Percentiles rank a stretch among this genome's conserved stretches.
Evolutionary conservation across 305 asterid genomes (phyloP).

Genomic region (Plantago coronopus): DNA sequence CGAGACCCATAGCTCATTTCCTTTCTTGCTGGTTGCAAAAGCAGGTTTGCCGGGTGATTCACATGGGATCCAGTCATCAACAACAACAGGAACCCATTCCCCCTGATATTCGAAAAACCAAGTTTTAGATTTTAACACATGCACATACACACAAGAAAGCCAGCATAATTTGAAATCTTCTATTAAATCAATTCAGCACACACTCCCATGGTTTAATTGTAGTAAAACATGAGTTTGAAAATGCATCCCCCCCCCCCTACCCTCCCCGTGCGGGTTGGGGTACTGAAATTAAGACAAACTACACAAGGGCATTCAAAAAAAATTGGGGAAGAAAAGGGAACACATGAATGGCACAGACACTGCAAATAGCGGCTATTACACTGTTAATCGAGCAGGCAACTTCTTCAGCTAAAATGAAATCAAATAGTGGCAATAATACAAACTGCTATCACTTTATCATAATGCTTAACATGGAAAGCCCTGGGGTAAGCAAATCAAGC

Average conservation of each 20-base stretch:
- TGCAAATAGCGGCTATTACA: neutral
- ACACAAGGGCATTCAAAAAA: neutral
- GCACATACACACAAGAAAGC: neutral
- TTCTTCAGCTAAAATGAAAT: neutral
- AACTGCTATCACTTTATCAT: neutral
- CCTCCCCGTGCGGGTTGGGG: neutral
- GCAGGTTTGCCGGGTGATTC: conserved; percentile 98
- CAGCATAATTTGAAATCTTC: neutral
- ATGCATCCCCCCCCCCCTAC: neutral
- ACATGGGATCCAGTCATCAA: conserved; percentile 99
- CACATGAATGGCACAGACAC: neutral
- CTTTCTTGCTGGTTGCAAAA: conserved; percentile 94
- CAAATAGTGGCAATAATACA: neutral
- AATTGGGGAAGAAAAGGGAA: neutral
- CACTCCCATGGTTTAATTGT: neutral
- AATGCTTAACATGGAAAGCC: neutral
- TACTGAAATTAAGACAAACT: neutral
- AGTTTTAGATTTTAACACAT: conserved; percentile 7
- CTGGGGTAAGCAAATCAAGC: too few relatives aligned
- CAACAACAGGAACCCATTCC: conserved; percentile 99
- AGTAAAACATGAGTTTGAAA: neutral
- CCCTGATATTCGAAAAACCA: conserved; percentile 46
- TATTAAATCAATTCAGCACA: neutral
- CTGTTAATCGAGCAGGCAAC: neutral
- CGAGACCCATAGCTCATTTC: conserved; percentile 91